phyloP scores from a whole-genome alignment of 495 filamentous ascomycete genomes.

The Parachaetomium inaequale region DNA sequence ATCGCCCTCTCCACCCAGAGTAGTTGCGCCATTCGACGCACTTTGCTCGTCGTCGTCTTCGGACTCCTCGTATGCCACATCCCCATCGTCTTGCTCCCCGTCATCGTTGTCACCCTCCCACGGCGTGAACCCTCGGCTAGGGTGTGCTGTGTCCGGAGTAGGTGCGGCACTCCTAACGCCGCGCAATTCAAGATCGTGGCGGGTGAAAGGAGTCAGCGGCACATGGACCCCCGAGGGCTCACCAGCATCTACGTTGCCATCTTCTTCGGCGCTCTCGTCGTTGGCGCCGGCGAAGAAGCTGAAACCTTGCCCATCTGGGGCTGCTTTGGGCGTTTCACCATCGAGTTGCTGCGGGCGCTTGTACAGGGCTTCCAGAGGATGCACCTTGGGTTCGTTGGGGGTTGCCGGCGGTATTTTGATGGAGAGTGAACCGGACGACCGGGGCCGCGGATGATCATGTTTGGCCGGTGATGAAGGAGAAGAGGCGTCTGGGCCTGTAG shows the following conservation, averaged over 20 bases:
- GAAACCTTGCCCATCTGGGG: constrained; percentile 34
- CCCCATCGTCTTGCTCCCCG: constrained; percentile 41
- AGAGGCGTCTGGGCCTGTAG: background rate
- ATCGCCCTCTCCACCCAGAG: constrained; percentile 24
- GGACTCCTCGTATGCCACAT: constrained; percentile 24
- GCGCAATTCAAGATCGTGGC: constrained; percentile 69
- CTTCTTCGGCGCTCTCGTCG: constrained; percentile 47
- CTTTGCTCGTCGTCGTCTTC: constrained; percentile 26
- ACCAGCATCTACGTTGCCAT: constrained; percentile 36
- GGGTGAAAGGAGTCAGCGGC: constrained; percentile 77
- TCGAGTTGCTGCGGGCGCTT: constrained; percentile 58
- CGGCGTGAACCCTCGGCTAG: constrained; percentile 52
- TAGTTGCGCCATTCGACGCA: constrained; percentile 17
- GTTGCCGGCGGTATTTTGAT: constrained; percentile 51
- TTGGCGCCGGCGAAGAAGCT: constrained; percentile 50
- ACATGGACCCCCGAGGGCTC: constrained; percentile 32
- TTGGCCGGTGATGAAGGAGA: constrained; percentile 23
- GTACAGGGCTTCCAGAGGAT: constrained; percentile 87
- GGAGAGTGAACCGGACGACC: constrained; percentile 46
- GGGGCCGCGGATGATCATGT: constrained; percentile 30
- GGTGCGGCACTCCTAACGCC: constrained; percentile 80
- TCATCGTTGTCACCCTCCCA: constrained; percentile 44
- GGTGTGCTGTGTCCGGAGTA: constrained; percentile 88
- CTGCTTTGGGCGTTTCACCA: constrained; percentile 20
- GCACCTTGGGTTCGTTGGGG: constrained; percentile 52